A percentile compares a stretch with the other conserved stretches of the same genome.
Conservation (phyloP, 1,284 basidiomycete species). For the Trichosporon coremiiforme region DNA sequence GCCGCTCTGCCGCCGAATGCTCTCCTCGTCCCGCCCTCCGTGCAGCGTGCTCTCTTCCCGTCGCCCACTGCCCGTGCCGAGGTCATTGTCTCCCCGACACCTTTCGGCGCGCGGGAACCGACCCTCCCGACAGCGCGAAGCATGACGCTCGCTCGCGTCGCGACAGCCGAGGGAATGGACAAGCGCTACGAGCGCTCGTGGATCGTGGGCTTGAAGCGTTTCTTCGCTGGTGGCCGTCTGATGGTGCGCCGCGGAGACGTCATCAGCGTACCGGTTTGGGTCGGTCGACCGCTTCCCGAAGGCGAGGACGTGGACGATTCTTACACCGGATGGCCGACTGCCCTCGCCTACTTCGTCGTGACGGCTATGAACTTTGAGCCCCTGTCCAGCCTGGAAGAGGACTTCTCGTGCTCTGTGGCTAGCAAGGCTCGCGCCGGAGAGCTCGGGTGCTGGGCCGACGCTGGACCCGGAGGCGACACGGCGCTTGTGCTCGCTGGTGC, state of each 20-base stretch:
- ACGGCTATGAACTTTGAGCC: constrained; percentile 72
- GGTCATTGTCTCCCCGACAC: constrained; percentile 51
- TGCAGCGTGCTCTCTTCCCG: constrained; percentile 44
- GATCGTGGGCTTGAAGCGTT: constrained; percentile 67
- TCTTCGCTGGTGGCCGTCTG: constrained; percentile 64
- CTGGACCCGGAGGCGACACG: constrained; percentile 65
- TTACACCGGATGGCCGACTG: constrained; percentile 51
- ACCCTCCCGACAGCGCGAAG: constrained; percentile 70
- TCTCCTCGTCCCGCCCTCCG: constrained; percentile 58
- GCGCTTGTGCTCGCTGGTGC: constrained; percentile 60
- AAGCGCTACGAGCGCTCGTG: constrained; percentile 73
- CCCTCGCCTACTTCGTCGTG: constrained; percentile 72
- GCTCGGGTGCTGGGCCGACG: constrained; percentile 83
- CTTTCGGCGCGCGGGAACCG: constrained; percentile 58
- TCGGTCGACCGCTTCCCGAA: constrained; percentile 58
- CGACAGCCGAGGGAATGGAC: constrained; percentile 75
- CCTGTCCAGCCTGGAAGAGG: constrained; percentile 51
- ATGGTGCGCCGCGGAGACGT: constrained; percentile 80
- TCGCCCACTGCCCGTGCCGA: constrained; percentile 25
- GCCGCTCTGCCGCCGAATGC: constrained; percentile 60
- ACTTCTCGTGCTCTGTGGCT: constrained; percentile 56
- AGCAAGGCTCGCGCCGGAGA: constrained; percentile 62
- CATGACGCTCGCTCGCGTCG: constrained; percentile 79
- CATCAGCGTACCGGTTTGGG: constrained; percentile 70
- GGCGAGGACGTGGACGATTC: constrained; percentile 51